These are phyloP conservation scores for Cyberlindnera euphorbiiphila DNA, from an alignment of 805 yeast species.

Conservation along the genomic window DNA sequence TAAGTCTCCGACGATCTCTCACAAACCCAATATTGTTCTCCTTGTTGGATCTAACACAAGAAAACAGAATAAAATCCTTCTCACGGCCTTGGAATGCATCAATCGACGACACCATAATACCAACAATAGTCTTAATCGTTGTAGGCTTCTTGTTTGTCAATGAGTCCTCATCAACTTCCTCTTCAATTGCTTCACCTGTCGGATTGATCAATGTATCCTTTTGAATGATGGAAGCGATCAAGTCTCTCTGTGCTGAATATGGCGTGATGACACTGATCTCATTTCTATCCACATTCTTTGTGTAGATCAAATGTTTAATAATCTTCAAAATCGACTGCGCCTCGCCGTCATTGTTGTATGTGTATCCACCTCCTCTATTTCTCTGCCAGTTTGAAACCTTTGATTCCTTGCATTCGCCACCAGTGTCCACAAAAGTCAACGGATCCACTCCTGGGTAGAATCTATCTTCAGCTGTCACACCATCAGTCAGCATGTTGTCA, in stretches of 20 bases:
- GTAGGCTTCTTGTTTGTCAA: slow-evolving; percentile 15
- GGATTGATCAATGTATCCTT: slow-evolving; percentile 57
- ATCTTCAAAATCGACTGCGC: slow-evolving; percentile 43
- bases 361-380: slow-evolving; percentile 47
- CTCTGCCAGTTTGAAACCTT: slow-evolving; percentile 43
- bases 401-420: slow-evolving; percentile 43
- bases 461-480: slow-evolving; percentile 53
- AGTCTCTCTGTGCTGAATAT: slow-evolving; percentile 71
- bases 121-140: slow-evolving; percentile 34
- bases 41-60: slow-evolving; percentile 68
- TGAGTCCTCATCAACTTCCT: slow-evolving; percentile 54
- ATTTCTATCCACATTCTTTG: slow-evolving; percentile 44
- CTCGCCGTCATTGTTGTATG: slow-evolving; percentile 56
- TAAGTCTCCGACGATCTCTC: slow-evolving; percentile 56
- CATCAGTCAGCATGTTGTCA: slow-evolving; percentile 47
- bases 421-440: slow-evolving; percentile 56
- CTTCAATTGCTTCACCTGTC: slow-evolving; percentile 38
- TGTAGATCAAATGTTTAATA: slow-evolving; percentile 47
- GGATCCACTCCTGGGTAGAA: slow-evolving; percentile 47
- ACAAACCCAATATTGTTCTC: slow-evolving; percentile 56
- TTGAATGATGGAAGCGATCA: slow-evolving; percentile 47
- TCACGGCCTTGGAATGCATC: slow-evolving; percentile 92
- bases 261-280: slow-evolving; percentile 70
- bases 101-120: slow-evolving; percentile 50
- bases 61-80: slow-evolving; percentile 68